Conservation (phyloP, 1,139 yeast genomes). For the Pichia sp. region DNA sequence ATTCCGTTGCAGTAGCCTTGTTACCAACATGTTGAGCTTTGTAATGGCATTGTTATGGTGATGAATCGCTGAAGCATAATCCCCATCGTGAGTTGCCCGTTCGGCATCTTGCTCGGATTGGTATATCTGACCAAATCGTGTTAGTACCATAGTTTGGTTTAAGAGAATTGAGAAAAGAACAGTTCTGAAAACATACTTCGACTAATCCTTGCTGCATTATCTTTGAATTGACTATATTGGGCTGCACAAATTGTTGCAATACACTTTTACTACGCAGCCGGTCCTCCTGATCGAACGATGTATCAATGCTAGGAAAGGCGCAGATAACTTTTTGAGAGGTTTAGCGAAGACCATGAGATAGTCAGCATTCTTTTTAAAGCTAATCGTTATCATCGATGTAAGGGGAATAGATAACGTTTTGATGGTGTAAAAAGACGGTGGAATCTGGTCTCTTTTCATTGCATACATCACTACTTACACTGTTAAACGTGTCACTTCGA, state of each 20-base stretch:
- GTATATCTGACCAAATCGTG: conserved; percentile 23
- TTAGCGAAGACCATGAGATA: neutral
- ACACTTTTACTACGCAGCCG: too few species aligned
- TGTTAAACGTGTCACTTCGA: too few species aligned
- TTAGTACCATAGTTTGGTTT: conserved; percentile 3
- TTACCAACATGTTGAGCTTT: conserved; percentile 20
- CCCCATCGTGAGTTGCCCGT: conserved; percentile 26
- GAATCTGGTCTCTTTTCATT: too few species aligned
- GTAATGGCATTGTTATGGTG: conserved; percentile 24
- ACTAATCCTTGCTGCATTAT: conserved; percentile 15
- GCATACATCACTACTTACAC: too few species aligned
- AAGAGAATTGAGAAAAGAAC: neutral
- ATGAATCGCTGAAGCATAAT: conserved; percentile 23
- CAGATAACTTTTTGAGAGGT: neutral
- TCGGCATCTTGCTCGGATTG: conserved; percentile 32
- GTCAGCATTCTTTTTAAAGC: neutral
- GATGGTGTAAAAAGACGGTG: too few species aligned
- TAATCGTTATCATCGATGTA: neutral
- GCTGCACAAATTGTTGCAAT: neutral
- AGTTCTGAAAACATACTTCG: conserved; percentile 8
- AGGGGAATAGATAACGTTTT: too few species aligned
- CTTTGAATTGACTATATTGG: neutral
- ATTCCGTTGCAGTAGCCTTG: conserved; percentile 14
- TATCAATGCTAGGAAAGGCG: neutral
- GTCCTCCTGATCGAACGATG: neutral